Percentiles rank a stretch among this genome's conserved stretches.
These are phyloP conservation scores for Mentha longifolia DNA, from an alignment of 257 asterid genomes.

Conservation along the genomic window DNA sequence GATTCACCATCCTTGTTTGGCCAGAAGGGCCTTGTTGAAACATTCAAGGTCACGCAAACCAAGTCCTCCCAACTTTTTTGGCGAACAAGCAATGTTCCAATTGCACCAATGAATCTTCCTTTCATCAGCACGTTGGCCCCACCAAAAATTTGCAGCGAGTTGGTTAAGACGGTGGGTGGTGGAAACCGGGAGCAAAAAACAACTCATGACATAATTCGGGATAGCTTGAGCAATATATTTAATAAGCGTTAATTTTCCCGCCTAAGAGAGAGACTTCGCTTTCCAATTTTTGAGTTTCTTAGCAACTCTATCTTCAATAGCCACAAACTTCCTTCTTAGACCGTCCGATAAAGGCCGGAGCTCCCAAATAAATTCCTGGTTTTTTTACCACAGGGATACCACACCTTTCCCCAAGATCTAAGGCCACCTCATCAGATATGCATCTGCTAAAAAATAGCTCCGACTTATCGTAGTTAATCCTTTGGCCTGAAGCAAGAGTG, in stretches of 20 bases:
- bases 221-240: background rate
- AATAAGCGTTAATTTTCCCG: background rate
- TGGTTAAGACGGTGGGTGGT: background rate
- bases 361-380: background rate
- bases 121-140: background rate
- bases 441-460: too few relatives aligned
- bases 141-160: background rate
- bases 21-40: background rate
- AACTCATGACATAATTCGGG: background rate
- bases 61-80: background rate
- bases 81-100: background rate
- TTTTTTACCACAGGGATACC: background rate
- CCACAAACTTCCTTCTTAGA: background rate
- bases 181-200: background rate
- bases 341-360: background rate
- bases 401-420: background rate
- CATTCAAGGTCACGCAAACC: background rate
- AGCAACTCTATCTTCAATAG: background rate
- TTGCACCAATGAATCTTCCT: background rate
- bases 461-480: too few relatives aligned
- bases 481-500: too few relatives aligned
- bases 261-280: background rate
- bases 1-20: too few relatives aligned
- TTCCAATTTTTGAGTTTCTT: background rate
- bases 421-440: background rate